These are phyloP conservation scores for Auriculariales sp. DNA, from an alignment of 768 basidiomycete species.

Conservation along the genomic window DNA sequence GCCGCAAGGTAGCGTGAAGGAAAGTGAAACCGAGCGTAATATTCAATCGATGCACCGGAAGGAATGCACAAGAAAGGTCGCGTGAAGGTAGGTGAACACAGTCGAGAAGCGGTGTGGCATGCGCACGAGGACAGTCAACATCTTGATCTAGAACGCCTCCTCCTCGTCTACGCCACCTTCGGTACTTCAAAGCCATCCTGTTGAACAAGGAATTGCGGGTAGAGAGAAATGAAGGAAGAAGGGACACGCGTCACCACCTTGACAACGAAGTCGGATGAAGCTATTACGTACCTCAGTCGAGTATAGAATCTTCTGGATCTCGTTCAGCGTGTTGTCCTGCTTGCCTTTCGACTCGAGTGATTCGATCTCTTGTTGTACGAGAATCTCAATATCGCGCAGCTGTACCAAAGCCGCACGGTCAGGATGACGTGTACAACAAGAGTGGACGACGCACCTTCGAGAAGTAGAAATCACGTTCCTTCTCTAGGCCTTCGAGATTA, in stretches of 20 bases:
- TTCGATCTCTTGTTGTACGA: slow-evolving; percentile 72
- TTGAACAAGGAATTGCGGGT: neutral
- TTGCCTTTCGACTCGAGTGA: slow-evolving; percentile 38
- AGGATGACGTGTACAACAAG: neutral
- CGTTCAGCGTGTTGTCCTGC: slow-evolving; percentile 45
- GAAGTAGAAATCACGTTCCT: slow-evolving; percentile 98
- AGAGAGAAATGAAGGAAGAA: slow-evolving; percentile 3
- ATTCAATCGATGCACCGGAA: too few relatives aligned
- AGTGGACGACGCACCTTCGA: slow-evolving; percentile 52
- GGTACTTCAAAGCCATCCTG: slow-evolving; percentile 94
- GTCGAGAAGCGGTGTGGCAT: too few relatives aligned
- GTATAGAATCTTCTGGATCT: slow-evolving; percentile 88
- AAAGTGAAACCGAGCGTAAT: too few relatives aligned
- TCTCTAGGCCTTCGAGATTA: slow-evolving; percentile 84
- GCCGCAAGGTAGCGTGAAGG: too few relatives aligned
- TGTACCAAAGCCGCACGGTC: slow-evolving; percentile 17
- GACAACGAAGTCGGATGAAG: neutral
- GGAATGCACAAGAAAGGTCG: too few relatives aligned
- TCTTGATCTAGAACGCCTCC: slow-evolving; percentile 45
- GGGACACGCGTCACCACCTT: slow-evolving; percentile 1
- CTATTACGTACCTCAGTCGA: slow-evolving; percentile 66
- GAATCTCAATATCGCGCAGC: slow-evolving; percentile 92
- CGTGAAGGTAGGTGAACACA: too few relatives aligned
- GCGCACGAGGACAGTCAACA: too few relatives aligned
- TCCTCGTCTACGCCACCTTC: slow-evolving; percentile 68